Evolutionary conservation across 2,329 filamentous ascomycete genomes (phyloP).

Genomic region (Sclerotiophoma versabilis): DNA sequence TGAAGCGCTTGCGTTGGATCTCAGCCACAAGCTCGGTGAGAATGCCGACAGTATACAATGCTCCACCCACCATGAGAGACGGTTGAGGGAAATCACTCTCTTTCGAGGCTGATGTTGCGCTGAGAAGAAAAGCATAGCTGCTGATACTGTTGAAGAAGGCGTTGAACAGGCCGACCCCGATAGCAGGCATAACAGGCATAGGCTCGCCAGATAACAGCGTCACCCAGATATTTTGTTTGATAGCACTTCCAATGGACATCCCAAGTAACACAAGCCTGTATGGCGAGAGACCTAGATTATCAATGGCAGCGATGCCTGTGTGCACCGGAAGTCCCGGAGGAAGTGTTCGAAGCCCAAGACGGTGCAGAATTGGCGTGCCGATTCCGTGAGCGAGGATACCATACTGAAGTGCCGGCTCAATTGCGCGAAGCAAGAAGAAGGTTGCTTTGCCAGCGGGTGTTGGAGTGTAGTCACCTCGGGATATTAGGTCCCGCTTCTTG

Average conservation of each 20-base stretch:
- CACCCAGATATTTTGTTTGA: constrained; percentile 66
- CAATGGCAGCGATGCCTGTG: constrained; percentile 50
- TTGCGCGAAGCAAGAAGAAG: constrained; percentile 57
- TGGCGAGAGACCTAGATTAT: constrained; percentile 57
- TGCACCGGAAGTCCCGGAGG: constrained; percentile 51
- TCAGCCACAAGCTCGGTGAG: constrained; percentile 63
- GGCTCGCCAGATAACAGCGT: constrained; percentile 57
- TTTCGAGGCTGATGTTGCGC: constrained; percentile 56
- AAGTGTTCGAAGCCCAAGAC: constrained; percentile 55
- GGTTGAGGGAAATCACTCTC: constrained; percentile 50
- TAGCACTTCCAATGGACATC: constrained; percentile 60
- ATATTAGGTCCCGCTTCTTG: constrained; percentile 47
- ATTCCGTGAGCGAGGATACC: constrained; percentile 55
- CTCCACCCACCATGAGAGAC: constrained; percentile 56
- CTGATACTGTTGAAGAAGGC: constrained; percentile 62
- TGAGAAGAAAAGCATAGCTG: constrained; percentile 61
- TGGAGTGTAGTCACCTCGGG: constrained; percentile 51
- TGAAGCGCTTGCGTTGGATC: constrained; percentile 63
- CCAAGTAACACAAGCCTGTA: constrained; percentile 60
- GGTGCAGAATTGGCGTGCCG: constrained; percentile 54
- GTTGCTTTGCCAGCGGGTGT: constrained; percentile 49
- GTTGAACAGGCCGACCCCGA: constrained; percentile 61
- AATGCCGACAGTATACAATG: constrained; percentile 61
- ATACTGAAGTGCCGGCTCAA: constrained; percentile 59
- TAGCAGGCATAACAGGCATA: constrained; percentile 55